Evolutionary conservation across 306 rosid species (phyloP), one percentile per base, ranked within the genome.

Genomic region (Vicia sativa): DNA sequence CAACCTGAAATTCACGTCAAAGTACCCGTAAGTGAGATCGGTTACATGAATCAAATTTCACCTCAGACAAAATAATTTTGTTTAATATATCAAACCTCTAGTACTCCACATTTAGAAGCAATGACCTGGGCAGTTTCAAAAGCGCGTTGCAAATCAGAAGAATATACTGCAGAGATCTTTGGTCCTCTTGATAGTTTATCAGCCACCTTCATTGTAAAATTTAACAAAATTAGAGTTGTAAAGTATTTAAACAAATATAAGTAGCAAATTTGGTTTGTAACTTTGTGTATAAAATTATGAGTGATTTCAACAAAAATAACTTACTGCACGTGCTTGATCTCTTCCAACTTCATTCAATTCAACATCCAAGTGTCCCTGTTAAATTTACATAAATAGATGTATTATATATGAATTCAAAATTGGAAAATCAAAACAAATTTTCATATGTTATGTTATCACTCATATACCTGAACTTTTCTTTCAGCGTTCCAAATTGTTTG

Each of bases 401-500:
- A 5, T 45, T n/a, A 7, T 4, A 57, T 54, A n/a, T 23, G 26
- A 25, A 42, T 68, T 16, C 31, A 61, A 53, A 64, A 5, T 18
- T 71, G 31, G 45, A 26, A 13, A 25, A 12, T 25, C 9, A 41
- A 26, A 42, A 56, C 23, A 41, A 74, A 4, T 2, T 16, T 59
- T 16, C 26, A 16, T 37, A n/a, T n/a, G n/a, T n/a, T 6, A 0
- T 14, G 43, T 31, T 21, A 21, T 21, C 11, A 8, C 66, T 78
- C 60, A 12, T 29, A 12, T 29, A 92, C 98, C 96, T 93, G 98
- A 67, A 87, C 75, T 79, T 86, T 86, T 46, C 87, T 78, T 49
- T 84, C 84, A 52, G 78, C 82, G 75, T 93, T 93, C 98, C 98
- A 93, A 25, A 78, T 83, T 18, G 98, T 93, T 82, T 93, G 90